A percentile compares a stretch with the other conserved stretches of the same genome.
Conservation (phyloP, 192 early-diverging fungal species). For the Backusella mclennaniae region DNA sequence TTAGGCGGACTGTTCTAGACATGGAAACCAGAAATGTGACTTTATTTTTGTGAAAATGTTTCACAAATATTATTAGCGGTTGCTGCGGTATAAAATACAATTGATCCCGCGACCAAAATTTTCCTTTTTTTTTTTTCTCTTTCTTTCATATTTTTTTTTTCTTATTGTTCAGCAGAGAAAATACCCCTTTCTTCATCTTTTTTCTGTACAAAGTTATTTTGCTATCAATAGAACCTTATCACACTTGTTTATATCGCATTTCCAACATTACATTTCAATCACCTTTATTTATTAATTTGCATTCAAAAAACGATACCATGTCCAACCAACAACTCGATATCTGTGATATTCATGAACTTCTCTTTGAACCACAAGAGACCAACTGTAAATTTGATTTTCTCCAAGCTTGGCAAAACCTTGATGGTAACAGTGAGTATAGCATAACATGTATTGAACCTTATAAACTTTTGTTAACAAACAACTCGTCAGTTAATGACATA, state of each 20-base stretch:
- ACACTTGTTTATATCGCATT: background rate
- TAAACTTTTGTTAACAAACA: constrained; percentile 1
- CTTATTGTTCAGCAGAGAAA: background rate
- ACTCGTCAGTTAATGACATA: background rate
- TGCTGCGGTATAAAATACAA: constrained; percentile 10
- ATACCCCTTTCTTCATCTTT: background rate
- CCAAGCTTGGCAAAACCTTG: background rate
- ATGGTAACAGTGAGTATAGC: background rate
- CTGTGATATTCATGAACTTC: background rate
- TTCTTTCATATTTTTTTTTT: background rate
- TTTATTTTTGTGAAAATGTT: background rate
- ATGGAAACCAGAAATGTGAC: background rate
- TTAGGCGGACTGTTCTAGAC: background rate
- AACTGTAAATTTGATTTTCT: background rate
- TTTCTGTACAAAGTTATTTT: background rate
- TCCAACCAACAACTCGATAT: background rate
- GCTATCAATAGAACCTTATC: background rate
- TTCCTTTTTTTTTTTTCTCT: background rate
- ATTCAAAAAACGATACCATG: background rate
- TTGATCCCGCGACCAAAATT: background rate
- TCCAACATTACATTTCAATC: background rate
- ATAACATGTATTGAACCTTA: background rate
- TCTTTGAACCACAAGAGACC: background rate
- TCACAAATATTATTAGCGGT: background rate
- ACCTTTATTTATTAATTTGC: background rate